Conservation (phyloP, 2,329 filamentous ascomycete species). For the Exophiala phaeomuriformis region DNA sequence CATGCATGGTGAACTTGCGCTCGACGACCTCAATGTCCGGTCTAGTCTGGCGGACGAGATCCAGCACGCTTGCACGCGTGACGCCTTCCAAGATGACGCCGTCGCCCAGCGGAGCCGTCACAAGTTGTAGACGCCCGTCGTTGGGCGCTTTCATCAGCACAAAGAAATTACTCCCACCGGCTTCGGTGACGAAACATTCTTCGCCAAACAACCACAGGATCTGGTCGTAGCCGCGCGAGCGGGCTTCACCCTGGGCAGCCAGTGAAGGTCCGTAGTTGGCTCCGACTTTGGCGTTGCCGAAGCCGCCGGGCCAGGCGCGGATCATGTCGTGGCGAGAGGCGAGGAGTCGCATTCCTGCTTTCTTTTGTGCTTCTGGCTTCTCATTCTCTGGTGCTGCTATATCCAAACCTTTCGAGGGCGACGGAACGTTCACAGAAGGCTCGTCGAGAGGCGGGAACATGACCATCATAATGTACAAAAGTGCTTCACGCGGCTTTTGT, state of each 20-base stretch:
- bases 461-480: conserved; percentile 58
- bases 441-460: conserved; percentile 32
- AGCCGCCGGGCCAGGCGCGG: conserved; percentile 87
- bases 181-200: conserved; percentile 75
- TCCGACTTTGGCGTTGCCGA: conserved; percentile 85
- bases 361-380: conserved; percentile 8
- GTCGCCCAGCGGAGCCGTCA: conserved; percentile 77
- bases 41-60: conserved; percentile 50
- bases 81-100: conserved; percentile 82
- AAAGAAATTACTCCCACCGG: conserved; percentile 89
- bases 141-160: conserved; percentile 55
- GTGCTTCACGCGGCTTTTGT: conserved; percentile 69
- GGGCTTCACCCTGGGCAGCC: conserved; percentile 68
- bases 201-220: conserved; percentile 87
- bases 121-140: conserved; percentile 57
- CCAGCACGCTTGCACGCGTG: conserved; percentile 71
- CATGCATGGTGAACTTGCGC: conserved; percentile 71
- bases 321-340: conserved; percentile 76
- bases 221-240: conserved; percentile 69
- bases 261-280: conserved; percentile 88
- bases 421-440: conserved; percentile 3
- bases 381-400: too few relatives aligned
- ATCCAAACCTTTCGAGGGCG: not conserved
- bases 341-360: conserved; percentile 38
- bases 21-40: conserved; percentile 79